These are phyloP conservation scores for Penicillium verrucosum DNA, from an alignment of 2,329 filamentous ascomycete species.

Conservation along the genomic window DNA sequence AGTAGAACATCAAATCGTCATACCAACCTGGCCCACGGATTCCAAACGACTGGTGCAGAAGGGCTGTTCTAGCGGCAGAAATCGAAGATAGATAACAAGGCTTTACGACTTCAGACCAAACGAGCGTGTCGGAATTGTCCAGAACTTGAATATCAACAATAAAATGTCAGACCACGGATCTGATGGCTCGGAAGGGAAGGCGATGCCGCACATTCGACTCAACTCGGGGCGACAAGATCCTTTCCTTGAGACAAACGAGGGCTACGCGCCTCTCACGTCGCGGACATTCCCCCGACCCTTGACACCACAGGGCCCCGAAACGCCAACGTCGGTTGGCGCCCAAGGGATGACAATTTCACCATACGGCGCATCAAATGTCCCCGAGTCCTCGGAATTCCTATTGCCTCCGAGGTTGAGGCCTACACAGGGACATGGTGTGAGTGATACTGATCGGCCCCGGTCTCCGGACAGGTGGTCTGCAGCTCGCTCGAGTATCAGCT, in stretches of 20 bases:
- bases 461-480: conserved; percentile 56
- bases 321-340: conserved; percentile 5
- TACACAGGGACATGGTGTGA: conserved; percentile 44
- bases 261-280: conserved; percentile 19
- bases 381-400: conserved; percentile 41
- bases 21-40: not conserved
- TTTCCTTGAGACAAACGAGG: conserved; percentile 38
- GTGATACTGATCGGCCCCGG: conserved; percentile 45
- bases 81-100: not conserved
- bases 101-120: not conserved
- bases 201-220: conserved; percentile 60
- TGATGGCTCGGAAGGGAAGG: conserved; percentile 10
- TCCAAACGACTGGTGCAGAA: not conserved
- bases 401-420: conserved; percentile 46
- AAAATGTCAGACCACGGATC: conserved; percentile 21
- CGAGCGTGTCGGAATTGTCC: not conserved
- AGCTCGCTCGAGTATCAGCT: conserved; percentile 63
- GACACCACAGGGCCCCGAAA: conserved; percentile 19
- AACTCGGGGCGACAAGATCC: conserved; percentile 60
- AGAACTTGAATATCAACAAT: not conserved
- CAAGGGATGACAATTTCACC: conserved; percentile 22
- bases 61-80: not conserved
- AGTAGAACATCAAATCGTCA: not conserved
- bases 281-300: conserved; percentile 23
- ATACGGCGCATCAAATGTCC: conserved; percentile 52